Evolutionary conservation across 2,329 filamentous ascomycete genomes (phyloP).

Genomic region (Paecilomyces variotii): DNA sequence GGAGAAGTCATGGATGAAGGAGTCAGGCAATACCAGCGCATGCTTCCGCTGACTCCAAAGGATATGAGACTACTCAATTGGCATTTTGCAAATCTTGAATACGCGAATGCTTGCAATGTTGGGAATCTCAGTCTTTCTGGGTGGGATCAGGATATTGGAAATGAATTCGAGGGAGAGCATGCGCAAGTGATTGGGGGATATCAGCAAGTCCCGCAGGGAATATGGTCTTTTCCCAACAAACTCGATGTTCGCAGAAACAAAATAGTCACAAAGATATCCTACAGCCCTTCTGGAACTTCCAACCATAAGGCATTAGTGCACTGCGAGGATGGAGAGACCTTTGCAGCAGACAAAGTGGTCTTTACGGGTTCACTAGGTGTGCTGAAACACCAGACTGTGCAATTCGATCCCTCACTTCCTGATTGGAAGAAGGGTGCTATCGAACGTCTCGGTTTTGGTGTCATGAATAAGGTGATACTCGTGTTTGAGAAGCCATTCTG

Average conservation of each 20-base stretch:
- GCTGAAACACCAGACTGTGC: conserved; percentile 67
- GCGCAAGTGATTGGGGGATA: conserved; percentile 92
- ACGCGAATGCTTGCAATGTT: conserved; percentile 88
- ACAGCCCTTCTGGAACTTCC: conserved; percentile 36
- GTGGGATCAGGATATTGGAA: conserved; percentile 96
- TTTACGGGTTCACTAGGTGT: conserved; percentile 86
- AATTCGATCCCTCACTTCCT: conserved; percentile 88
- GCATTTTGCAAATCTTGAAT: conserved; percentile 97
- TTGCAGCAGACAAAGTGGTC: conserved; percentile 86
- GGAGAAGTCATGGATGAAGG: conserved; percentile 88
- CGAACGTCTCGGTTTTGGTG: conserved; percentile 76
- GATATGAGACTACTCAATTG: conserved; percentile 91
- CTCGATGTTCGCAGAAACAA: conserved; percentile 70
- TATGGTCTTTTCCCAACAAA: conserved; percentile 67
- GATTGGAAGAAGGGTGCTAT: conserved; percentile 77
- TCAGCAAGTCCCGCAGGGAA: conserved; percentile 80
- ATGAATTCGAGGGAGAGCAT: conserved; percentile 93
- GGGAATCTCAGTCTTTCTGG: conserved; percentile 78
- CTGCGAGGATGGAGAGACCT: conserved; percentile 66
- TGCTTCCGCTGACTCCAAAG: conserved; percentile 75
- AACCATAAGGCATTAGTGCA: conserved; percentile 53
- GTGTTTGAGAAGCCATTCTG: conserved; percentile 88
- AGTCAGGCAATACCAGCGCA: conserved; percentile 74
- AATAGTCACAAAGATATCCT: conserved; percentile 65
- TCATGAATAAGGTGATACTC: conserved; percentile 90